A percentile compares a stretch with the other conserved stretches of the same genome.
These are phyloP conservation scores for Cladochytrium replicatum DNA, from an alignment of 192 early-diverging fungal species.

Conservation along the genomic window DNA sequence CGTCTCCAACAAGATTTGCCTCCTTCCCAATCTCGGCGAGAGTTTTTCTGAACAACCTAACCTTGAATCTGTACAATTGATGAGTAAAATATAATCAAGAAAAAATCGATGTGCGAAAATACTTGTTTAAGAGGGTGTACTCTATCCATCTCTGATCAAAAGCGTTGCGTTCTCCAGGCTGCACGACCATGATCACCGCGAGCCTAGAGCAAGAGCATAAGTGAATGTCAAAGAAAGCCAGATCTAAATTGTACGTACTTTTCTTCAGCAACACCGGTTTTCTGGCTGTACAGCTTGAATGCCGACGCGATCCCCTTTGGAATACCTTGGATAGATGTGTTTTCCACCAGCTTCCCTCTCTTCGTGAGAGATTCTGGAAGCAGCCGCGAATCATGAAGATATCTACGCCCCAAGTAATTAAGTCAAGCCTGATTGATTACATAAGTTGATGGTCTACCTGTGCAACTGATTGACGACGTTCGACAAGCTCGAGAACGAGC, in stretches of 20 bases:
- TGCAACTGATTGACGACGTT: conserved; percentile 67
- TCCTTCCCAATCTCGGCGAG: conserved; percentile 59
- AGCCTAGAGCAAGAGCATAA: conserved; percentile 40
- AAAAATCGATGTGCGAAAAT: conserved; percentile 20
- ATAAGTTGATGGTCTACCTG: no score
- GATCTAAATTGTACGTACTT: conserved; percentile 9
- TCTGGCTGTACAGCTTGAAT: conserved; percentile 47
- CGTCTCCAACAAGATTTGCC: conserved; percentile 56
- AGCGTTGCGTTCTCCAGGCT: conserved; percentile 83
- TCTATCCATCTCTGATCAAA: conserved; percentile 91
- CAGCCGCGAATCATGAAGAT: no score
- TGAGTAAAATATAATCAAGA: conserved; percentile 2
- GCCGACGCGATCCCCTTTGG: conserved; percentile 64
- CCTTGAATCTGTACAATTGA: conserved; percentile 33
- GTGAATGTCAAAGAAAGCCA: background rate
- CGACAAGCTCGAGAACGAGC: conserved; percentile 81
- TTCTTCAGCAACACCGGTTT: no score
- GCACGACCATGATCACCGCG: conserved; percentile 78
- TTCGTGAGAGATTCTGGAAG: no score
- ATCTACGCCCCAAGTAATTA: no score
- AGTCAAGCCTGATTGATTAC: no score
- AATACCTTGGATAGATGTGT: conserved; percentile 58
- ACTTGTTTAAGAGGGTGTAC: conserved; percentile 56
- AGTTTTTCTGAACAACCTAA: conserved; percentile 52
- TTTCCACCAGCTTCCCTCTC: no score